Conservation (phyloP, 2,329 filamentous ascomycete species). For the Trichoderma sp. region DNA sequence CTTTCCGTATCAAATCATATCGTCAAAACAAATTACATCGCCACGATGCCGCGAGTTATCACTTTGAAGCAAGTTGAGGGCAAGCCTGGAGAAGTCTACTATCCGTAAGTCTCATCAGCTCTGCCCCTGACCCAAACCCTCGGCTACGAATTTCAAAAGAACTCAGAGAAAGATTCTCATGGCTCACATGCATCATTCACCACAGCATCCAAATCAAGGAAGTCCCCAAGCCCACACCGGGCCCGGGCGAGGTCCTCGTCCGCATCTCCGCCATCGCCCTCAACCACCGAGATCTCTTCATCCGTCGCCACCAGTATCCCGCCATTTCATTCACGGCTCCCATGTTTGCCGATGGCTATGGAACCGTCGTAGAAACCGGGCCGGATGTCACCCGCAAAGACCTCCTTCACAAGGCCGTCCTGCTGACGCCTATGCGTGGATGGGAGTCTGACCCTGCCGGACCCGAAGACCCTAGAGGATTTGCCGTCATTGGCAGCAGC, state of each 20-base stretch:
- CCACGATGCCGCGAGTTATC: constrained; percentile 59
- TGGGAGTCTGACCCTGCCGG: constrained; percentile 75
- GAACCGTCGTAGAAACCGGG: constrained; percentile 70
- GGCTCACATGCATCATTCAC: constrained; percentile 22
- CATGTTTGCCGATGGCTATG: constrained; percentile 81
- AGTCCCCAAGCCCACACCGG: constrained; percentile 64
- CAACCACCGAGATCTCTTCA: constrained; percentile 95
- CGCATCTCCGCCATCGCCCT: constrained; percentile 78
- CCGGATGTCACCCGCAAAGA: constrained; percentile 45
- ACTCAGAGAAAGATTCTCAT: not conserved
- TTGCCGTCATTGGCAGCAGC: constrained; percentile 72
- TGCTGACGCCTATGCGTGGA: constrained; percentile 76
- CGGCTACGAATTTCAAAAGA: not conserved
- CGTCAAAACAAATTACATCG: not conserved
- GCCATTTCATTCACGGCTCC: constrained; percentile 78
- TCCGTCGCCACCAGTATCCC: constrained; percentile 90
- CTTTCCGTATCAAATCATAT: not conserved
- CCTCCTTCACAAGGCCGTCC: constrained; percentile 67
- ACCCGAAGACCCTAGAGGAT: constrained; percentile 66
- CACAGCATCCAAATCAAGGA: constrained; percentile 62
- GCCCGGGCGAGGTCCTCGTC: constrained; percentile 71
- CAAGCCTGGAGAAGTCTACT: constrained; percentile 88
- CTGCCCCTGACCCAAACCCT: not conserved
- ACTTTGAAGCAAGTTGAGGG: constrained; percentile 72
- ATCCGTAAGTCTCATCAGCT: constrained; percentile 58